Percentiles rank a stretch among this genome's conserved stretches.
Conservation (phyloP, 1,139 yeast genomes). For the Pichia sp. region DNA sequence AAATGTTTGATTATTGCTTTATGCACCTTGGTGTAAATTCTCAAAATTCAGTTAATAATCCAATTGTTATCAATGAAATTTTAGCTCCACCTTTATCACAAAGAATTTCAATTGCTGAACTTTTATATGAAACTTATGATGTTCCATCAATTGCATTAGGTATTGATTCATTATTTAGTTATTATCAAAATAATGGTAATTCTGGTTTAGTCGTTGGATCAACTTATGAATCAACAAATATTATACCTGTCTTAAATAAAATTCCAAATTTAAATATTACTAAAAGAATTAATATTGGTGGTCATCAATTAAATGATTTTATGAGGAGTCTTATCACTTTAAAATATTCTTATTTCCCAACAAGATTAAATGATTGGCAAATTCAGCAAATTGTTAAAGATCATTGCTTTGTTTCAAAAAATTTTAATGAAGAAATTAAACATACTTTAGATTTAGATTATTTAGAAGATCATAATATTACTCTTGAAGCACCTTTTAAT, state of each 20-base stretch:
- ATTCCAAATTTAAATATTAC: conserved; percentile 59
- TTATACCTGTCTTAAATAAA: conserved; percentile 73
- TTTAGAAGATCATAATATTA: conserved; percentile 61
- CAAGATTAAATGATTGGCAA: conserved; percentile 58
- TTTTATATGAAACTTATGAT: conserved; percentile 72
- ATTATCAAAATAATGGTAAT: conserved; percentile 35
- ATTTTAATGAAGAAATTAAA: conserved; percentile 60
- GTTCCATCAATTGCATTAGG: conserved; percentile 76
- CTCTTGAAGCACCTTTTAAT: conserved; percentile 75
- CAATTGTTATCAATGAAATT: conserved; percentile 75
- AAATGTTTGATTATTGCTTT: conserved; percentile 74
- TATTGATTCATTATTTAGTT: conserved; percentile 74
- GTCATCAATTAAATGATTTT: conserved; percentile 61
- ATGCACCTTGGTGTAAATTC: conserved; percentile 67
- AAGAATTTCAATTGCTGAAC: conserved; percentile 67
- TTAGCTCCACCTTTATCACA: conserved; percentile 66
- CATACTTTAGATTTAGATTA: conserved; percentile 52
- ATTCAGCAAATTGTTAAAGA: conserved; percentile 63
- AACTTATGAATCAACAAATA: conserved; percentile 76
- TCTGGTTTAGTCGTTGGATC: conserved; percentile 72
- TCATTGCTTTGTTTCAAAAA: conserved; percentile 67
- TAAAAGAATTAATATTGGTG: conserved; percentile 91
- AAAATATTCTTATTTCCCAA: conserved; percentile 90
- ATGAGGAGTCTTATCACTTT: conserved; percentile 58
- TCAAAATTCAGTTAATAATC: conserved; percentile 57